Conservation (phyloP, 257 asterid species). For the Coffea eugenioides region DNA sequence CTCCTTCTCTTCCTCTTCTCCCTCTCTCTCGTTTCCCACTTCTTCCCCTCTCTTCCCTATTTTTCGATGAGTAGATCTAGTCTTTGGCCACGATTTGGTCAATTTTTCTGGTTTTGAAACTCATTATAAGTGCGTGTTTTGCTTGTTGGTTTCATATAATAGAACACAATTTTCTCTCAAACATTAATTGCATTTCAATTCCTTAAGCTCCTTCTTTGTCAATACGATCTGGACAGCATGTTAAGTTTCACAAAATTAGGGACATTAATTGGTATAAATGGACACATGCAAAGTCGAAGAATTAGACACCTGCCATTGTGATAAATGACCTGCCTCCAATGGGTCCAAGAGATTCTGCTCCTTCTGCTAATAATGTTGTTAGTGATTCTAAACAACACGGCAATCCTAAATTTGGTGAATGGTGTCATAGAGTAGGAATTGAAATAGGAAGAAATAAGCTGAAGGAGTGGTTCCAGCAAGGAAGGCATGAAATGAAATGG, state of each 20-base stretch:
- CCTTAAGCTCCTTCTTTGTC: background rate
- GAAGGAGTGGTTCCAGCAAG: no score
- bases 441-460: no score
- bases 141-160: background rate
- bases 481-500: no score
- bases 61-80: no score
- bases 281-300: conserved; percentile 31
- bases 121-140: background rate
- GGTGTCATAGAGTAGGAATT: no score
- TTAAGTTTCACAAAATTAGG: background rate
- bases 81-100: background rate
- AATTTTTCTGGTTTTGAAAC: background rate
- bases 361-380: conserved; percentile 17
- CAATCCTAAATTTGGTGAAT: conserved; percentile 45
- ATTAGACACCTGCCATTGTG: conserved; percentile 52
- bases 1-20: no score
- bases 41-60: no score
- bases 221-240: background rate
- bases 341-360: conserved; percentile 23
- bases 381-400: conserved; percentile 21
- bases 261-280: conserved; percentile 26
- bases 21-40: no score
- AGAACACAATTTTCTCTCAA: background rate
- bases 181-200: background rate
- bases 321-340: conserved; percentile 58